Evolutionary conservation across 257 asterid species (phyloP).

Genomic region (Oldenlandia corymbosa): DNA sequence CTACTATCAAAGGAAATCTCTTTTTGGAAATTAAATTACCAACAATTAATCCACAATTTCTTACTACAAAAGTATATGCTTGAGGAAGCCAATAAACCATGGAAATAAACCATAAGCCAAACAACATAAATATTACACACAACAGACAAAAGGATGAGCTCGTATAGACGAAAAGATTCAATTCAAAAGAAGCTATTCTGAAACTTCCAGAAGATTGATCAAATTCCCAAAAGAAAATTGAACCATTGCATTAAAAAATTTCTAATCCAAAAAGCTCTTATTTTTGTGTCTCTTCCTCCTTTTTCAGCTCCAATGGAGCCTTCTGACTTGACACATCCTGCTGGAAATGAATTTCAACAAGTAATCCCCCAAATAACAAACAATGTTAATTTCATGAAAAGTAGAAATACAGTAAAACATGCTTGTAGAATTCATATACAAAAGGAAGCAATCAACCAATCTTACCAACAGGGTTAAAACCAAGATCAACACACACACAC

Average conservation of each 20-base stretch:
- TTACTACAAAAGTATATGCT: background rate
- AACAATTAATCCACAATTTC: background rate
- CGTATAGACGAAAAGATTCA: background rate
- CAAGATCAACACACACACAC: background rate
- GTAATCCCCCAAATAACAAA: background rate
- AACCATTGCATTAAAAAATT: background rate
- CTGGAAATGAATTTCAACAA: background rate
- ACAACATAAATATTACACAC: background rate
- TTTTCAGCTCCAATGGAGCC: slow-evolving; percentile 2
- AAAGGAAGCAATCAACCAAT: background rate
- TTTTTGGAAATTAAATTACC: background rate
- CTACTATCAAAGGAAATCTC: background rate
- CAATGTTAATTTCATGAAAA: background rate
- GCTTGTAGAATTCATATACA: background rate
- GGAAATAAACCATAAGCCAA: background rate
- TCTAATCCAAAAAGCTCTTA: slow-evolving; percentile 1
- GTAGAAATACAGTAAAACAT: background rate
- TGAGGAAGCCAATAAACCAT: background rate
- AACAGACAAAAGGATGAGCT: background rate
- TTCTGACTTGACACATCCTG: slow-evolving; percentile 20
- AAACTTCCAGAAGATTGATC: background rate
- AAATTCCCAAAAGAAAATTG: background rate
- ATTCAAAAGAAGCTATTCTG: background rate
- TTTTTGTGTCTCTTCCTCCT: no score
- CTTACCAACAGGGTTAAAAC: no score